Percentiles rank a stretch among this genome's conserved stretches.
Evolutionary conservation across 129 eudicot genomes (phyloP).

Genomic region (Silybum marianum): DNA sequence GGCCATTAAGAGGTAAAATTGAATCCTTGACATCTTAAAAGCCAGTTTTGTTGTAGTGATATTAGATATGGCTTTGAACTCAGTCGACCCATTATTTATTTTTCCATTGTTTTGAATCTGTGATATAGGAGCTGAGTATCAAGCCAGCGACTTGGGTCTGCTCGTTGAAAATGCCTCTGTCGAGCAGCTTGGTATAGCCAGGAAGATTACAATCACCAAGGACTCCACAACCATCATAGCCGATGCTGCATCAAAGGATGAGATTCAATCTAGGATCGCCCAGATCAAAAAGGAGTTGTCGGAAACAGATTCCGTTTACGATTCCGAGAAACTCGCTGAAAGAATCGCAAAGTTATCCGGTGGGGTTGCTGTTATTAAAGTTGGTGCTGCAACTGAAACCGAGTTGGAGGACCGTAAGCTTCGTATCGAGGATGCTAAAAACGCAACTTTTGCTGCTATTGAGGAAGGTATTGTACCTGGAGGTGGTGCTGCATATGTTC

Average conservation of each 20-base stretch:
- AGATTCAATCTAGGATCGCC: conserved; percentile 69
- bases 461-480: conserved; percentile 94
- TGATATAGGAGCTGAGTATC: conserved; percentile 72
- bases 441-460: conserved; percentile 90
- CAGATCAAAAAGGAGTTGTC: conserved; percentile 67
- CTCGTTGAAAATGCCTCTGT: conserved; percentile 57
- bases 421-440: conserved; percentile 86
- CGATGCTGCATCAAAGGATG: conserved; percentile 87
- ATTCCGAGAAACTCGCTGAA: conserved; percentile 74
- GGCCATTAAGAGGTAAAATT: no score
- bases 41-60: background rate
- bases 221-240: conserved; percentile 83
- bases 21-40: background rate
- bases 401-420: conserved; percentile 84
- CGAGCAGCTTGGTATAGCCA: conserved; percentile 71
- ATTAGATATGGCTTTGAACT: background rate
- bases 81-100: background rate
- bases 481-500: conserved; percentile 85
- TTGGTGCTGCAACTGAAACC: conserved; percentile 92
- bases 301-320: conserved; percentile 77
- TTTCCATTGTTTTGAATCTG: background rate
- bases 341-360: conserved; percentile 82
- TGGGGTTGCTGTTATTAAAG: conserved; percentile 86
- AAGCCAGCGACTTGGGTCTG: conserved; percentile 71
- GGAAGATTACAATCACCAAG: conserved; percentile 63